phyloP scores from a whole-genome alignment of 176 grass and related monocot genomes.

The Carex littledalei region DNA sequence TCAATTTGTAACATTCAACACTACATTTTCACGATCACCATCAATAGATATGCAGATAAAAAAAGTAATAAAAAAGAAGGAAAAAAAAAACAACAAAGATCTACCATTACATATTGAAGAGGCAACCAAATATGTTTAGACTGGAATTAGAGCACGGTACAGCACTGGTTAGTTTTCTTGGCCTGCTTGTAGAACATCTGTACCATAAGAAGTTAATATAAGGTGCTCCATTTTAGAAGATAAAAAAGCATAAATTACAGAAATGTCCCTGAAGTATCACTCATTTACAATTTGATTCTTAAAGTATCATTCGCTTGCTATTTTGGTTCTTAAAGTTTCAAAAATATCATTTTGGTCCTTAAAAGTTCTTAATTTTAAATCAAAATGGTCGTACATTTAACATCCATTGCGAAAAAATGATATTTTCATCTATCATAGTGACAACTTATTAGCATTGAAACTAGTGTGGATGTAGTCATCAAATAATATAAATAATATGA shows the following conservation, averaged over 20 bases:
- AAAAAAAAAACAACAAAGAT: neutral
- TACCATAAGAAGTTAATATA: conserved; percentile 9
- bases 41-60: conserved; percentile 17
- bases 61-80: neutral
- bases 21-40: conserved; percentile 11
- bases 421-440: too few species aligned
- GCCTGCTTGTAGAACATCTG: conserved; percentile 99
- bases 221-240: neutral
- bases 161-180: conserved; percentile 94
- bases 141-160: conserved; percentile 65
- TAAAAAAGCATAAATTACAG: neutral
- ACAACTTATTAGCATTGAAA: too few species aligned
- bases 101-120: neutral
- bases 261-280: too few species aligned
- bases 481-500: too few species aligned
- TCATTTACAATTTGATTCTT: too few species aligned
- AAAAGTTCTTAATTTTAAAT: too few species aligned
- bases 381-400: too few species aligned
- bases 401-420: neutral
- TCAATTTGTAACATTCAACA: conserved; percentile 7
- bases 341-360: too few species aligned
- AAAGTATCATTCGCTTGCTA: too few species aligned
- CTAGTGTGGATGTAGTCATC: too few species aligned
- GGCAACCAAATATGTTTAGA: conserved; percentile 21
- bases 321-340: too few species aligned